These are phyloP conservation scores for Rhizopus microsporus DNA, from an alignment of 371 early-diverging fungal species.

Conservation along the genomic window DNA sequence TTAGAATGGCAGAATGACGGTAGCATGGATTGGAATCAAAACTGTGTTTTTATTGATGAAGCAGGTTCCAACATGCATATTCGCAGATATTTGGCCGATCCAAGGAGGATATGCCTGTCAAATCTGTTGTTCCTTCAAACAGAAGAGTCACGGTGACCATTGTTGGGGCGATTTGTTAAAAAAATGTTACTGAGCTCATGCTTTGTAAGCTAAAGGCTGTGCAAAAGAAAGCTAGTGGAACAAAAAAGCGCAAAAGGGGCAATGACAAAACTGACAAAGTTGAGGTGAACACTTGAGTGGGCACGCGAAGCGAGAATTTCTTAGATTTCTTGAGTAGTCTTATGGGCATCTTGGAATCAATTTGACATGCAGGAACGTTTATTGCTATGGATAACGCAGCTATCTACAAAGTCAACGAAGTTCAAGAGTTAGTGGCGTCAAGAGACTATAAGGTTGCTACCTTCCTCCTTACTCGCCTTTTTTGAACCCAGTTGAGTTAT, in stretches of 20 bases:
- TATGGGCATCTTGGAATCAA: slow-evolving; percentile 3
- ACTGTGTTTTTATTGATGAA: slow-evolving; percentile 18
- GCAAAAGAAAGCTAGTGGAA: background rate
- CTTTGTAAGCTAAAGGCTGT: slow-evolving; percentile 10
- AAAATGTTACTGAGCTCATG: slow-evolving; percentile 6
- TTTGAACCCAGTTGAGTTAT: slow-evolving; percentile 15
- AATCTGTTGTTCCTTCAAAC: slow-evolving; percentile 9
- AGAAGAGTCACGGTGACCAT: slow-evolving; percentile 12
- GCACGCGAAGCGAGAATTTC: slow-evolving; percentile 9
- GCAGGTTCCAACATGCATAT: slow-evolving; percentile 17
- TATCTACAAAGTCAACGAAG: slow-evolving; percentile 7
- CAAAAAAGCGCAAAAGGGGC: slow-evolving; percentile 10
- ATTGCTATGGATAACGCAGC: slow-evolving; percentile 13
- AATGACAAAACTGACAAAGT: slow-evolving; percentile 3
- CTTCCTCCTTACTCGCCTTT: slow-evolving; percentile 16
- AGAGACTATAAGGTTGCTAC: slow-evolving; percentile 9
- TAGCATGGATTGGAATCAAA: slow-evolving; percentile 7
- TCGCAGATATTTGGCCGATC: slow-evolving; percentile 12
- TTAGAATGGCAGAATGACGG: slow-evolving; percentile 6
- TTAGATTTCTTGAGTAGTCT: background rate
- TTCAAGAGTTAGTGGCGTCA: slow-evolving; percentile 5
- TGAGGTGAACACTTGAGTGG: slow-evolving; percentile 8
- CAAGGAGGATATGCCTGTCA: background rate
- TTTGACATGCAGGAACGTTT: slow-evolving; percentile 4
- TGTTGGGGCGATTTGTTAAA: slow-evolving; percentile 9